Evolutionary conservation across 805 yeast genomes (phyloP), one percentile per base, ranked within the genome.

Genomic region (Yamadazyma sp.): DNA sequence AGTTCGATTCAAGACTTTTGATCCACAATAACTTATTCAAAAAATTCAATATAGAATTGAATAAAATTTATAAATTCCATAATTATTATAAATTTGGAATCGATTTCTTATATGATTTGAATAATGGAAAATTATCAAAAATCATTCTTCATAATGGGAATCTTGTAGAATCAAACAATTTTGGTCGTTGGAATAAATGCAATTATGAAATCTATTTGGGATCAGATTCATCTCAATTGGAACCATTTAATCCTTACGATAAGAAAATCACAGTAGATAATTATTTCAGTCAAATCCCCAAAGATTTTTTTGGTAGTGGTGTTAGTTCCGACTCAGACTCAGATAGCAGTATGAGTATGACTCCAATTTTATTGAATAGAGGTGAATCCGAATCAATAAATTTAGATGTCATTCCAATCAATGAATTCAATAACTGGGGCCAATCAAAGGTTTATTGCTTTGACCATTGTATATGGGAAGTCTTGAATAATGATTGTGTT

Each of bases 1-100:
- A 71, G 42, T 61, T 63, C 33, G 76, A 70, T 41, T 60, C 67
- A 2, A 53, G 76, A 41, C 52, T 65, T 11, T 50, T 55, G 40
- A 73, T 66, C 23, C 76, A 64, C 50, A 60, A 58, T 23, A 65
- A 59, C 22, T 43, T 53, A 12, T 42, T 43, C 9, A 23, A 38
- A 4, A 42, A 40, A 22, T 25, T 25, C 11, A 44, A 44, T n/a
- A 38, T 39, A n/a, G 35, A 28, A 16, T 14, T 47, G 7, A 33
- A 40, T 13, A 25, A 45, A 6, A 45, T 40, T 29, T 51, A 50
- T 40, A 64, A 70, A 31, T 73, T 77, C 43, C 82, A 78, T 52
- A 78, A 78, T 48, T 78, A 78, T 49, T 78, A 69, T 50, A 50
- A 63, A 15, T 62, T 50, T 43, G 85, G 85, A 0, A 53, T 77